Evolutionary conservation across 2,329 filamentous ascomycete genomes (phyloP), one percentile per base, ranked within the genome.

Genomic region (Pseudogymnoascus sp.): DNA sequence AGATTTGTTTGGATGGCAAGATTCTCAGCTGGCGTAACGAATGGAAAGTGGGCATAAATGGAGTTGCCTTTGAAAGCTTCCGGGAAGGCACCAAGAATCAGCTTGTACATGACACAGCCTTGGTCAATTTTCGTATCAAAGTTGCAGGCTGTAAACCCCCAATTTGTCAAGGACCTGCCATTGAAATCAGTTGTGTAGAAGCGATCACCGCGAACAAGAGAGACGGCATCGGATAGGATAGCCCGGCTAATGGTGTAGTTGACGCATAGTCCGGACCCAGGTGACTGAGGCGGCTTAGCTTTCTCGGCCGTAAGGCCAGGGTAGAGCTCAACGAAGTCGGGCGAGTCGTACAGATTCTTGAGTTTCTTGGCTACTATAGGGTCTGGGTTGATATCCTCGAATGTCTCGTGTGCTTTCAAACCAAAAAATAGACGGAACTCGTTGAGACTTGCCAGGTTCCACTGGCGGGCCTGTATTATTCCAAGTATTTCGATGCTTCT

Each of bases 341-440:
- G 69, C 52, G 67, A 66, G 64, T 89, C 87, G 72, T 92, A 92
- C 10, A 94, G 78, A 62, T 85, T 79, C 14, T 81, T 79, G 4
- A 92, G 79, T 26, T 84, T 78, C 58, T 87, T 80, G 2, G 89
- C 83, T 14, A 93, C 82, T 12, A 83, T 81, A 0, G 87, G 87
- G 67, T 94, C 87, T 0, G 87, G 85, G 73, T 92, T 94, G 76
- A 95, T 92, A 60, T 92, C 89, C 72, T 92, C 89, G 64, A 95
- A 95, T 0, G 80, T 88, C 21, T 86, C 83, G 70, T 95, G 87
- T 0, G 84, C 82, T 74, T 89, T 89, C 5, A 96, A 78, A 1
- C 87, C 85, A 68, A 93, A 92, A 76, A 92, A 89, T 72, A 89
- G 87, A 61, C 91, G 83, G 78, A 94, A 95, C 76, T 94, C 91